Percentiles rank a stretch among this genome's conserved stretches.
phyloP scores from a whole-genome alignment of 441 rosid species.

The Bruguiera hainesii region DNA sequence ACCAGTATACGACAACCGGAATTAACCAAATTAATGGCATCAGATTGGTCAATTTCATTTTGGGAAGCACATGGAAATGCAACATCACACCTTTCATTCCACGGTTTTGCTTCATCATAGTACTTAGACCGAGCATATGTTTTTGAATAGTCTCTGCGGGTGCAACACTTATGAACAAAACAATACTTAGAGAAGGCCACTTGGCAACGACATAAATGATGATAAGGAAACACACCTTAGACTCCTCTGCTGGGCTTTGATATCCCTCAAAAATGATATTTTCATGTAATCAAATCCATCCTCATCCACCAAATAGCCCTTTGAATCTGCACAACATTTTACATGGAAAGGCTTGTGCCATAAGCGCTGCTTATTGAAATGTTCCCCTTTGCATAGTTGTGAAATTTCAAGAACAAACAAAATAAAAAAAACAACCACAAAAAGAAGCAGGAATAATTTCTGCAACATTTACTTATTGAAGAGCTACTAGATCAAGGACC shows the following conservation, averaged over 20 bases:
- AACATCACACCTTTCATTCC: slow-evolving; percentile 93
- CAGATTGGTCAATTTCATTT: slow-evolving; percentile 93
- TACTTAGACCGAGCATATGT: slow-evolving; percentile 94
- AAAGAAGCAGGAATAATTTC: not conserved
- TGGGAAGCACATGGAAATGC: slow-evolving; percentile 97
- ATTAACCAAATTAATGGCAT: slow-evolving; percentile 86
- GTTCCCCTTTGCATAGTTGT: not conserved
- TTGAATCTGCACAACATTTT: slow-evolving; percentile 65
- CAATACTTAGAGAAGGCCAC: slow-evolving; percentile 10
- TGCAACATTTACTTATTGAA: no score
- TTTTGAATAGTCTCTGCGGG: slow-evolving; percentile 93
- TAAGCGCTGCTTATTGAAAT: not conserved
- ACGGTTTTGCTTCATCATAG: slow-evolving; percentile 95
- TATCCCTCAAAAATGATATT: slow-evolving; percentile 88
- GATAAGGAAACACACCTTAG: slow-evolving; percentile 52
- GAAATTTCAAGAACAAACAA: not conserved
- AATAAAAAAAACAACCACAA: not conserved
- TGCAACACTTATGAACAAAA: slow-evolving; percentile 20
- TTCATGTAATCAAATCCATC: slow-evolving; percentile 97
- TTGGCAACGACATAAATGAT: not conserved
- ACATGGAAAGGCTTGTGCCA: slow-evolving; percentile 10
- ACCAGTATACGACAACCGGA: slow-evolving; percentile 87
- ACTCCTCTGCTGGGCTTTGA: slow-evolving; percentile 95
- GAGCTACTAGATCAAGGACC: no score
- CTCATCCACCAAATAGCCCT: slow-evolving; percentile 95